Evolutionary conservation across 345 rosid genomes (phyloP), one percentile per base, ranked within the genome.

Genomic region (Linum trigynum): DNA sequence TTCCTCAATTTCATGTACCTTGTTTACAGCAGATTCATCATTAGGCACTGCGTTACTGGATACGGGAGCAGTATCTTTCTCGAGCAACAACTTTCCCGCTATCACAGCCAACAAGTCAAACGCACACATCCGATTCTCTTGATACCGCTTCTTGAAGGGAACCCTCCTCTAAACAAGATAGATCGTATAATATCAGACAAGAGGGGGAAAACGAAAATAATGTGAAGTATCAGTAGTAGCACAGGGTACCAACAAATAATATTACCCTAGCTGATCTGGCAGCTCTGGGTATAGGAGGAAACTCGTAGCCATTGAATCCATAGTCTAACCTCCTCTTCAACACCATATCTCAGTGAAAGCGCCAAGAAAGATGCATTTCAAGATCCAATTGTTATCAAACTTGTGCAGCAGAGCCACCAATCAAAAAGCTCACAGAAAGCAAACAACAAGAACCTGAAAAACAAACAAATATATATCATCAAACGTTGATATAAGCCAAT

Each of bases 81-180:
- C 91, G 3, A 73, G 78, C 67, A 84, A 76, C 64, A 94, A 68
- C 65, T 86, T 86, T 69, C 90, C 95, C 71, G 99, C 99, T 75
- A 91, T 88, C 61, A 90, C 82, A 76, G 99, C 99, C 83, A 94
- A 73, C 67, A 94, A 80, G 80, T 91, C 95, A 71, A 94, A 85
- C 4, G 96, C 86, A 76, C 85, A 75, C 80, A 77, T 76, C 71
- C 74, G 73, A 55, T 74, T 79, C 71, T 79, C 88, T 71, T 76
- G 88, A 60, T n/a, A 42, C 67, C 71, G 74, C 70, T 74, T 80
- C 82, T 83, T 77, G 65, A 74, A 77, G 1, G 83, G 58, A 69
- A 74, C 45, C 70, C 95, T 83, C 84, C 80, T 87, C 97, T 94
- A 69, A 35, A 71, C 55, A 61, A 62, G 57, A 40, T 35, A 69